Evolutionary conservation across 1,284 basidiomycete species (phyloP), one percentile per base, ranked within the genome.

Genomic region (Malassezia caprae): DNA sequence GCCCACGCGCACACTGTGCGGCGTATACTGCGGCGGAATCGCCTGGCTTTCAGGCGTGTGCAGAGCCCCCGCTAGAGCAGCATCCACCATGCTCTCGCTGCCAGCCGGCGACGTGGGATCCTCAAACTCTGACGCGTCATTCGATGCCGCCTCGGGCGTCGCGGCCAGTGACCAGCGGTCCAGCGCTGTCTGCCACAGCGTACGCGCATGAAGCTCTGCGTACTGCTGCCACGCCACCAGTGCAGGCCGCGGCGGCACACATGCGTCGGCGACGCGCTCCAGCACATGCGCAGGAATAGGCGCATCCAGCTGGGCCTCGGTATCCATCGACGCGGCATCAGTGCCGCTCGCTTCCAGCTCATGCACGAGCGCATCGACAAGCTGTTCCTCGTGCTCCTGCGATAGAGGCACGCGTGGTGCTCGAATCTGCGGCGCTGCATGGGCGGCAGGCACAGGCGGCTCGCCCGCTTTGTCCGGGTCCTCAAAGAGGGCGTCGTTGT

Each of bases 21-120:
- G 54, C 12, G 54, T 56, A n/a, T 28, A 43, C 26, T 37, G 8
- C 5, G 39, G 24, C 17, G 41, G 30, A 13, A 35, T 28, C 15
- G 30, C 34, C 19, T 46, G 53, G 27, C 45, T 49, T 15, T 48
- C 24, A 13, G 53, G 53, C 40, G 53, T 54, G 21, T 54, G 46
- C 10, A 53, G 17, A 31, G 12, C n/a, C 4, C 30, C 23, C 8
- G 27, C 12, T 15, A 28, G 28, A n/a, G 28, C 39, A 3, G 28
- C 48, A 19, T 42, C 32, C 26, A 40, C 48, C 8, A 15, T 27
- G 27, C 24, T 4, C 41, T 43, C 41, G 19, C 27, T 45, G 28
- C 43, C 24, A 15, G 21, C 27, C 3, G 41, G 41, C 27, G 41
- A 28, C 24, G 39, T 19, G 4, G 19, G 39, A 2, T 13, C 12